Evolutionary conservation across 768 basidiomycete genomes (phyloP).

Genomic region (Boletus bicolor): DNA sequence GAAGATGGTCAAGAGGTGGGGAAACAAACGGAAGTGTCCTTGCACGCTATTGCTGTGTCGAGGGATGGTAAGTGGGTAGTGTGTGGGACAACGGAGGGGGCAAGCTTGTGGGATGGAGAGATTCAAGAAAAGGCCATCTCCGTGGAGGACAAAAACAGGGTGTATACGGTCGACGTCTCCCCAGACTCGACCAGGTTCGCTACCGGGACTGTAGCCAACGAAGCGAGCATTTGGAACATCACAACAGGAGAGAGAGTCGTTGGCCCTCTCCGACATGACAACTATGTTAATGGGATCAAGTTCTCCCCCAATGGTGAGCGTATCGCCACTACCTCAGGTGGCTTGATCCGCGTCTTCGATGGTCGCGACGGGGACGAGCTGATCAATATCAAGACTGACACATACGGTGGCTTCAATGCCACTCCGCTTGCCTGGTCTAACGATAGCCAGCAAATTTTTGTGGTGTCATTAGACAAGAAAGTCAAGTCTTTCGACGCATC

Average conservation of each 20-base stretch:
- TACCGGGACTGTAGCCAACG: background rate
- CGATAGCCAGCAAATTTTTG: background rate
- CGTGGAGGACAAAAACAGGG: background rate
- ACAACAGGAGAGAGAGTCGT: background rate
- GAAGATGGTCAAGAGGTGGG: background rate
- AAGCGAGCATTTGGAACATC: background rate
- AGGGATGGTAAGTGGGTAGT: background rate
- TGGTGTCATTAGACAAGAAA: background rate
- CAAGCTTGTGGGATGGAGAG: background rate
- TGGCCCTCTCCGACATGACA: background rate
- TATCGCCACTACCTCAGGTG: background rate
- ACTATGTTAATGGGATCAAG: background rate
- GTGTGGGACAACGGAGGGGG: accelerated
- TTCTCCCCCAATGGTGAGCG: background rate
- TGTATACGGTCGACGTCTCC: background rate
- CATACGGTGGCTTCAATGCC: too few species aligned
- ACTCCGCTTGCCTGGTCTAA: background rate
- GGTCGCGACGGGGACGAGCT: background rate
- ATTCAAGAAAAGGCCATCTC: too few species aligned
- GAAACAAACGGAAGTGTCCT: background rate
- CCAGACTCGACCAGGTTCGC: background rate
- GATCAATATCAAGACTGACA: accelerated
- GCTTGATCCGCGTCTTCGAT: background rate
- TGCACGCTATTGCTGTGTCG: background rate
- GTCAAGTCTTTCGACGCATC: background rate